Evolutionary conservation across 805 yeast genomes (phyloP).

Genomic region (Suhomyces tanzawaensis): DNA sequence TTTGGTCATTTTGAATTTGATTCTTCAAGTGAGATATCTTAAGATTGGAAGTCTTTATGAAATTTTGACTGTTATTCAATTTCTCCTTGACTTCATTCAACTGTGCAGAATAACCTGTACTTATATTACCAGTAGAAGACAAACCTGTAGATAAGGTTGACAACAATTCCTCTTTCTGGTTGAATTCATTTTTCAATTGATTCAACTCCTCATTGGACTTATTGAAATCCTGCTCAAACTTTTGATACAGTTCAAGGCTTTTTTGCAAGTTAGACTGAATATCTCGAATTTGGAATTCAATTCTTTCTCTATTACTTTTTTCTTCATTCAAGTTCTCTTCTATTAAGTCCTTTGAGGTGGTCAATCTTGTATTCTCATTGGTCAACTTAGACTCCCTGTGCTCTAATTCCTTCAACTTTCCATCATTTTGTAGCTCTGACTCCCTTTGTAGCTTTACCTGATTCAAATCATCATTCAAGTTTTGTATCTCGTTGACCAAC

Average conservation of each 20-base stretch:
- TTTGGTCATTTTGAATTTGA: constrained; percentile 48
- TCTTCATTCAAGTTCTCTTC: constrained; percentile 59
- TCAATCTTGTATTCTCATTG: constrained; percentile 64
- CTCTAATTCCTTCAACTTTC: constrained; percentile 59
- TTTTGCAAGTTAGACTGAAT: constrained; percentile 31
- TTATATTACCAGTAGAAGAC: constrained; percentile 73
- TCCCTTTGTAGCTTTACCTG: constrained; percentile 52
- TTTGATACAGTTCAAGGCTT: constrained; percentile 36
- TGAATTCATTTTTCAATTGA: constrained; percentile 44
- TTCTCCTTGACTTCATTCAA: constrained; percentile 59
- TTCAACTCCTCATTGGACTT: constrained; percentile 43
- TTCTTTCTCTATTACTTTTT: constrained; percentile 27
- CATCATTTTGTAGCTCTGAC: constrained; percentile 58
- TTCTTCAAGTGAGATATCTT: constrained; percentile 55
- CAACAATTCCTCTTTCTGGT: constrained; percentile 70
- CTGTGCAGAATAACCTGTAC: constrained; percentile 76
- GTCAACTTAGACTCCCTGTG: constrained; percentile 50
- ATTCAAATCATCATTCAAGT: constrained; percentile 59
- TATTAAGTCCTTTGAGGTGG: constrained; percentile 60
- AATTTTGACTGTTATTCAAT: constrained; percentile 51
- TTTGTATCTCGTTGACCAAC: constrained; percentile 52
- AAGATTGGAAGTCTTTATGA: constrained; percentile 57
- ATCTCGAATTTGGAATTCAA: constrained; percentile 32
- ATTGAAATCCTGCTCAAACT: constrained; percentile 46
- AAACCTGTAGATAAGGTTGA: constrained; percentile 86